Percentiles rank a stretch among this genome's conserved stretches.
phyloP scores from a whole-genome alignment of 1,139 yeast species.

The Suhomyces anneliseae region DNA sequence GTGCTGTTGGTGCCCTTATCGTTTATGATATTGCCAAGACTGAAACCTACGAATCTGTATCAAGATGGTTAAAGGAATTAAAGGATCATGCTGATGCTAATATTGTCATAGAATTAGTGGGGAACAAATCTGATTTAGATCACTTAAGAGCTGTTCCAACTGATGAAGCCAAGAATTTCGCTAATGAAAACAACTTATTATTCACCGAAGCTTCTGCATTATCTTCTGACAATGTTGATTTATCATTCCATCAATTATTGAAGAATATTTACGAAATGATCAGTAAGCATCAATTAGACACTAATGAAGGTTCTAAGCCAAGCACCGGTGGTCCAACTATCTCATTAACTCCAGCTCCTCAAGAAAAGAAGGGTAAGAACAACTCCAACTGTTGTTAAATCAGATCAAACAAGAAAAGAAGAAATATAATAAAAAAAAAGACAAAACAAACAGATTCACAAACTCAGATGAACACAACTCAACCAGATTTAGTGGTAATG shows the following conservation, averaged over 20 bases:
- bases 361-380: slow-evolving; percentile 64
- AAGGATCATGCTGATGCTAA: slow-evolving; percentile 97
- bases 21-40: slow-evolving; percentile 95
- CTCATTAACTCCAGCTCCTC: slow-evolving; percentile 90
- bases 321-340: slow-evolving; percentile 79
- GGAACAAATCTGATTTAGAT: slow-evolving; percentile 90
- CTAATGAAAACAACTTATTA: slow-evolving; percentile 85
- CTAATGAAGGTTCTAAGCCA: slow-evolving; percentile 58
- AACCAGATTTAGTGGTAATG: no score
- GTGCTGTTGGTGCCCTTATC: slow-evolving; percentile 96
- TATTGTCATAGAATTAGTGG: slow-evolving; percentile 93
- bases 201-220: slow-evolving; percentile 98
- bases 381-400: slow-evolving; percentile 64
- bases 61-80: slow-evolving; percentile 93
- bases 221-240: slow-evolving; percentile 91
- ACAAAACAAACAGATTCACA: no score
- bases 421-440: no score
- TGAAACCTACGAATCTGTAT: slow-evolving; percentile 88
- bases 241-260: slow-evolving; percentile 88
- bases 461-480: no score
- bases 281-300: slow-evolving; percentile 80
- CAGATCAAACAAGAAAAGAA: background rate
- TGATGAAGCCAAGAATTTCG: slow-evolving; percentile 94
- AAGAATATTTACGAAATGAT: slow-evolving; percentile 93
- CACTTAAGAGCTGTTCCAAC: slow-evolving; percentile 97